Percentiles rank a stretch among this genome's conserved stretches.
These are phyloP conservation scores for Periconia sp. DNA, from an alignment of 2,329 filamentous ascomycete species.

Conservation along the genomic window DNA sequence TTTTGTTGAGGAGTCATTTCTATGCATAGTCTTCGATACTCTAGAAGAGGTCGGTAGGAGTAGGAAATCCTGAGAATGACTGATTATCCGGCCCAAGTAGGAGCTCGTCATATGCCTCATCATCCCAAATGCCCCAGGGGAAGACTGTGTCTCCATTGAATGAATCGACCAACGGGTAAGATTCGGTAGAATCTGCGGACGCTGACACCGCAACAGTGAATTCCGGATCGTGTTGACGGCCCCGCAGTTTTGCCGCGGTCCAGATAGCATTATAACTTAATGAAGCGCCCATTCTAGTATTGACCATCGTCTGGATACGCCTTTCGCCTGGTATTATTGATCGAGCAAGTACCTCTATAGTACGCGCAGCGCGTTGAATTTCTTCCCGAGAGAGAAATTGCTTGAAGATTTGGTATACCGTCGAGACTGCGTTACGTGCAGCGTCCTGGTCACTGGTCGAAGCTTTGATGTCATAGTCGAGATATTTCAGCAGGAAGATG, in stretches of 20 bases:
- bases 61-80: not conserved
- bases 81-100: conserved; percentile 3
- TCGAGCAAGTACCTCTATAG: conserved; percentile 10
- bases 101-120: conserved; percentile 11
- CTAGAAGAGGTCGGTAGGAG: not conserved
- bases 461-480: conserved; percentile 5
- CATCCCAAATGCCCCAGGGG: conserved; percentile 15
- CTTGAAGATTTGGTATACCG: conserved; percentile 9
- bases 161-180: not conserved
- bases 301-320: conserved; percentile 10
- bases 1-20: not conserved
- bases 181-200: not conserved
- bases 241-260: conserved; percentile 9
- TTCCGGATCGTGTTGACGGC: conserved; percentile 2
- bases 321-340: conserved; percentile 10
- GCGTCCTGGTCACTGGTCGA: conserved; percentile 10
- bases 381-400: conserved; percentile 5
- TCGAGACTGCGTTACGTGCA: conserved; percentile 11
- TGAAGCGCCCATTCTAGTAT: conserved; percentile 11
- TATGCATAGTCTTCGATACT: not conserved
- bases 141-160: conserved; percentile 1
- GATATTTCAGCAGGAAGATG: conserved; percentile 12
- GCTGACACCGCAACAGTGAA: not conserved
- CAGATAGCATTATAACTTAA: conserved; percentile 13
- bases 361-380: conserved; percentile 4